Evolutionary conservation across 2,329 filamentous ascomycete species (phyloP), one percentile per base, ranked within the genome.

Genomic region (Zarea fungicola): DNA sequence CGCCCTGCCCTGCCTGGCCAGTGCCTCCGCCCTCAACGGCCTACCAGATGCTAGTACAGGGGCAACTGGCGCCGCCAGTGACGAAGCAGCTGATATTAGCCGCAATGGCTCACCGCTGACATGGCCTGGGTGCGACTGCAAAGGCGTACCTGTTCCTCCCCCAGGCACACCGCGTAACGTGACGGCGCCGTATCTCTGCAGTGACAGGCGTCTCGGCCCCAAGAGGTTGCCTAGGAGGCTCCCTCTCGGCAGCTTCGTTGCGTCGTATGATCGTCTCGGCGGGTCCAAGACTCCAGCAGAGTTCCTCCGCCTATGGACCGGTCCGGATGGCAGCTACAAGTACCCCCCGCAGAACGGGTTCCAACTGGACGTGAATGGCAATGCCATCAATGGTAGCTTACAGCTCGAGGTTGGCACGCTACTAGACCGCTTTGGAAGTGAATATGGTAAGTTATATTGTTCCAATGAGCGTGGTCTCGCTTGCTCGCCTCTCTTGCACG

Each of bases 381-480:
- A 59, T 1, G 61, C 68, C 3, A 73, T 77, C 34, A 58, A 65
- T 18, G 71, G 68, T 5, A 70, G 65, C 19, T 61, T 70, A 51
- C 66, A 66, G 1, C 58, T 78, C 0, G 51, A 54, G 2, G 59
- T 58, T 0, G 74, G 72, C 11, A 63, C 66, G n/a, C 60, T 73
- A 21, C 52, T 78, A 2, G 74, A 77, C 56, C 64, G 73, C 2
- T 77, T 77, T 42, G 74, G 74, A 1, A 62, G 62, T 9, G 72
- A 75, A 53, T 63, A 62, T 40, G 74, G 74, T 39, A 60, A 42
- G 0, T 47, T 2, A 21, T n/a, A n/a, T n/a, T n/a, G n/a, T n/a
- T n/a, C n/a, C n/a, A n/a, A n/a, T n/a, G n/a, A n/a, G n/a, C n/a
- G n/a, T n/a, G n/a, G n/a, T n/a, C n/a, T n/a, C n/a, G n/a, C n/a